Base-by-base conservation (phyloP, 805 yeast species). In the Millerago galiae region DNA sequence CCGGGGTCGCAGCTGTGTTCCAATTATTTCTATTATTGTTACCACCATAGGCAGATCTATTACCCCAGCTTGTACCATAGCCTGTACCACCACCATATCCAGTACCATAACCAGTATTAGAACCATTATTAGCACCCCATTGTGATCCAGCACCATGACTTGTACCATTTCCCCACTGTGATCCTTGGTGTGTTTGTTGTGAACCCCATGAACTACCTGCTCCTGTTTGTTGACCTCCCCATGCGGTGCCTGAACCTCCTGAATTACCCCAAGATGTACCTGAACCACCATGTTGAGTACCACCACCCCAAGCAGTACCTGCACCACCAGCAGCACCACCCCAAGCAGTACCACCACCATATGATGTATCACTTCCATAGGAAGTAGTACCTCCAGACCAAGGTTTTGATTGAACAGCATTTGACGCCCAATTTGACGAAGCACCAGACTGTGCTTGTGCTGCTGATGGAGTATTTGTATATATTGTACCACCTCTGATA, bases 261-360 rank as follows among this genome's bases (percentile, higher is more conserved):
- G 71, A 74, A 16, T 55, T 60, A 38, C 67, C 68, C 69, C 74
- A 71, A 2, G 74, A 61, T 8, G 74, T 63, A 3, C 70, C 68
- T 44, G 41, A 40, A 33, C 69, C 66, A 21, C 72, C 72, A 38
- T 72, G 70, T 17, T 73, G 56, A 21, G 72, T 62, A 34, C 72
- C 69, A 38, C 65, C 63, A 37, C 67, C 67, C 69, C 74, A 71
- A 2, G 74, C 62, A 10, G 74, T 63, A 4, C 70, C 31, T 41
- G 65, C 66, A 32, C 72, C 70, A 41, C 62, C 13, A 13, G 35
- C 70, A 41, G 38, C 62, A 44, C 74, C 72, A 62, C 72, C 66
- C 9, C 72, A 60, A 49, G 79, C 32, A 30, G 32, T 29, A 7
- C 32, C 68, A 42, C 66, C 66, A 31, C 72, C 70, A 41, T 62